Percentiles rank a stretch among this genome's conserved stretches.
phyloP scores from a whole-genome alignment of 169 alveolate genomes.

The Besnoitia besnoiti region DNA sequence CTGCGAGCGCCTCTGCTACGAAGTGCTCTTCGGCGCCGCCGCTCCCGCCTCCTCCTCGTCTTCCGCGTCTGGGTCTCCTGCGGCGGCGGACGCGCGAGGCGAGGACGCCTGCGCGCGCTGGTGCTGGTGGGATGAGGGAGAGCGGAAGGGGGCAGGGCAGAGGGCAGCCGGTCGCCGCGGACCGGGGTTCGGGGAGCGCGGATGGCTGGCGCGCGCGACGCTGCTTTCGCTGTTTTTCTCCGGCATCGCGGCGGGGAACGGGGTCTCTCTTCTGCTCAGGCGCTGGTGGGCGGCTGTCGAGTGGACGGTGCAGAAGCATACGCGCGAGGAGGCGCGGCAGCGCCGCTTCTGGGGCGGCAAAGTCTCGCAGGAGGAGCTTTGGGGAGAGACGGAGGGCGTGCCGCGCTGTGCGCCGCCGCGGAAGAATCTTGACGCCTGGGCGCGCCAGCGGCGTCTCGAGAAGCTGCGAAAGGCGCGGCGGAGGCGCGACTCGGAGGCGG shows the following conservation, averaged over 20 bases:
- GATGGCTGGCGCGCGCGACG: neutral
- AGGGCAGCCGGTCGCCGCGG: neutral
- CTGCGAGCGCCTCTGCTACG: constrained; percentile 15
- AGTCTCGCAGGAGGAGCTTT: neutral
- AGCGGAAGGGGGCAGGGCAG: neutral
- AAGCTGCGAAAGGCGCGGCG: neutral
- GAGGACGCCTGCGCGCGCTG: neutral
- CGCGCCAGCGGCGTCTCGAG: neutral
- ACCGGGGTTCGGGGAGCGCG: neutral
- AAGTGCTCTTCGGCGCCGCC: neutral
- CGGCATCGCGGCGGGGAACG: neutral
- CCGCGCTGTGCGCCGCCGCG: neutral
- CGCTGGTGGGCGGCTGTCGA: constrained; percentile 1
- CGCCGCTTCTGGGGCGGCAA: neutral
- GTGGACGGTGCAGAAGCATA: neutral
- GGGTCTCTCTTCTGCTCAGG: neutral
- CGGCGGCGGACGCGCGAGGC: neutral
- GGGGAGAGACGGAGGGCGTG: neutral
- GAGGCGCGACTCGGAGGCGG: neutral
- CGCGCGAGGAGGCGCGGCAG: neutral
- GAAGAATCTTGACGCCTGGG: neutral
- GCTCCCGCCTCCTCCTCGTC: neutral
- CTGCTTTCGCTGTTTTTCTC: neutral
- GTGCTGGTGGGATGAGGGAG: neutral
- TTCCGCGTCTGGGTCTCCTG: neutral